Evolutionary conservation across 331 rosid genomes (phyloP).

Genomic region (Acacia pycnantha): DNA sequence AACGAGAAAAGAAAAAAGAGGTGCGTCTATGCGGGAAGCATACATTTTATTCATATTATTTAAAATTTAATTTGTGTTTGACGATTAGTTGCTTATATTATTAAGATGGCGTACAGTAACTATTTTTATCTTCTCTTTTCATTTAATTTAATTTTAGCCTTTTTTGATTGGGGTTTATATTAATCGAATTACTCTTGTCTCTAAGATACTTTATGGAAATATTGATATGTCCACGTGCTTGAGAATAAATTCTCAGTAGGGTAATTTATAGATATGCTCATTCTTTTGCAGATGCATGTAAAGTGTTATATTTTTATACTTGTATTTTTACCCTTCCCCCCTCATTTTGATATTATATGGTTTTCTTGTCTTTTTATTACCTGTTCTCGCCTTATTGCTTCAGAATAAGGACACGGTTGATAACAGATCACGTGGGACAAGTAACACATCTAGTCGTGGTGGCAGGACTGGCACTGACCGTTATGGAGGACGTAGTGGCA

Average conservation of each 20-base stretch:
- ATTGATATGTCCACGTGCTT: neutral
- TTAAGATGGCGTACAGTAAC: neutral
- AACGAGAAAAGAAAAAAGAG: constrained; percentile 95
- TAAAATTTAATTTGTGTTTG: neutral
- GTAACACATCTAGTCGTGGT: constrained; percentile 47
- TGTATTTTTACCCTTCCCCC: neutral
- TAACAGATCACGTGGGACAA: constrained; percentile 58
- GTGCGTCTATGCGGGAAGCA: constrained; percentile 38
- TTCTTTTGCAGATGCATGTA: constrained; percentile 2
- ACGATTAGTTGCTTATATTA: neutral
- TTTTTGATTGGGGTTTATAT: neutral
- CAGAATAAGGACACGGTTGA: constrained; percentile 71
- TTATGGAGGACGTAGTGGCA: constrained; percentile 59
- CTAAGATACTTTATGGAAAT: neutral
- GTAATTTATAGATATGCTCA: neutral
- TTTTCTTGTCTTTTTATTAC: neutral
- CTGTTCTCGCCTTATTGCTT: constrained; percentile 18
- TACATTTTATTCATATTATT: neutral
- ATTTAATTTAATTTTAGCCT: neutral
- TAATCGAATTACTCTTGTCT: neutral
- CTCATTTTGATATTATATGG: neutral
- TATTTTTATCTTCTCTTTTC: neutral
- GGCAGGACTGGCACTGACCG: constrained; percentile 64
- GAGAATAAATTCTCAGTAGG: neutral
- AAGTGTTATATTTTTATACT: neutral